Percentiles rank a stretch among this genome's conserved stretches.
Evolutionary conservation across 352 stramenopile species (phyloP).

Genomic region (Peronospora farinosa): DNA sequence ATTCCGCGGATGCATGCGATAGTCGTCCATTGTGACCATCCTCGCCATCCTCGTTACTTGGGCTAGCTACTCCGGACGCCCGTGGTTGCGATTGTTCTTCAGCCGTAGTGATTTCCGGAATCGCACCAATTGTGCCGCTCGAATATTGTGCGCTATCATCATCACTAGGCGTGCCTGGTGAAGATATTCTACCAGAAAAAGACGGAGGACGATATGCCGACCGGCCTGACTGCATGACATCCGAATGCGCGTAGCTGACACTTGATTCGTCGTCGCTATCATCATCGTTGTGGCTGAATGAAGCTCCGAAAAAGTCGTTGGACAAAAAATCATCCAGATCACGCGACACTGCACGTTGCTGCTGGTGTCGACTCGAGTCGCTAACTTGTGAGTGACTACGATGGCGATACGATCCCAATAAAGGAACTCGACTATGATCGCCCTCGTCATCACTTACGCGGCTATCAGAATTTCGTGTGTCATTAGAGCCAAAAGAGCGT

Average conservation of each 20-base stretch:
- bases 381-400: constrained; percentile 19
- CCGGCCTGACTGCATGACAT: constrained; percentile 8
- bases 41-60: constrained; percentile 1
- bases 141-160: constrained; percentile 6
- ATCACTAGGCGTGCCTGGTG: constrained; percentile 17
- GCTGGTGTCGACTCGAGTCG: constrained; percentile 14
- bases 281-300: constrained; percentile 34
- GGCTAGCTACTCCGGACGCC: constrained; percentile 6
- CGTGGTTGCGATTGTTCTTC: constrained; percentile 33
- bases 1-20: constrained; percentile 25
- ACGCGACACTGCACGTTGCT: constrained; percentile 26
- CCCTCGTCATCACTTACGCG: constrained; percentile 25
- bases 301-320: constrained; percentile 67
- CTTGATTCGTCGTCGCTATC: constrained; percentile 28
- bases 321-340: constrained; percentile 46
- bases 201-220: constrained; percentile 24
- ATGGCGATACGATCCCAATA: constrained; percentile 47
- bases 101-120: constrained; percentile 60
- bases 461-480: constrained; percentile 8
- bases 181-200: constrained; percentile 18
- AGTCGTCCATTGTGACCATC: constrained; percentile 11
- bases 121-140: constrained; percentile 32
- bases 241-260: constrained; percentile 14
- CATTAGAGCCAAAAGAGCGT: constrained; percentile 26
- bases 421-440: constrained; percentile 53